Percentiles rank a stretch among this genome's conserved stretches.
Evolutionary conservation across 2,329 filamentous ascomycete genomes (phyloP).

Genomic region (Aspergillus sp.): DNA sequence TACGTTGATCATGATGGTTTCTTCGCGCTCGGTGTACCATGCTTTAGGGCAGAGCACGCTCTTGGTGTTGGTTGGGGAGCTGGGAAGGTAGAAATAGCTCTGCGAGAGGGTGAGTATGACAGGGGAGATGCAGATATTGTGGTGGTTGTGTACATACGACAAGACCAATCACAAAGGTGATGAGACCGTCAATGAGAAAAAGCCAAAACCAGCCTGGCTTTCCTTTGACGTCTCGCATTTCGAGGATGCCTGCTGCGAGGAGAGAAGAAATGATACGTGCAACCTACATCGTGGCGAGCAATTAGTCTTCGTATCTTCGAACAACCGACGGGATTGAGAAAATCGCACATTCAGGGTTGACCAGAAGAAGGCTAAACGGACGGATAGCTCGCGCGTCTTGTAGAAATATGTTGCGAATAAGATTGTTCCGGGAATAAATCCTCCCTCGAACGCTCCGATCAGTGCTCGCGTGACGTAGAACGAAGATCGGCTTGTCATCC

Average conservation of each 20-base stretch:
- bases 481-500: conserved; percentile 29
- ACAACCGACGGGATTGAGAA: neutral
- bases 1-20: conserved; percentile 31
- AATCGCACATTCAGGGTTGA: conserved; percentile 33
- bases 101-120: neutral
- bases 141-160: conserved; percentile 23
- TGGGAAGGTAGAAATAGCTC: conserved; percentile 29
- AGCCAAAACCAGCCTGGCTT: conserved; percentile 45
- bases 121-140: neutral
- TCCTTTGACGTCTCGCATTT: conserved; percentile 43
- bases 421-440: conserved; percentile 37
- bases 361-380: conserved; percentile 46
- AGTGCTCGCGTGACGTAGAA: conserved; percentile 42
- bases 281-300: conserved; percentile 3
- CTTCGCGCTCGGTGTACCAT: conserved; percentile 30
- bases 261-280: conserved; percentile 39
- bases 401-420: conserved; percentile 46
- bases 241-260: conserved; percentile 41
- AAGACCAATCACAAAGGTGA: conserved; percentile 46
- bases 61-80: conserved; percentile 28
- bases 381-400: conserved; percentile 41
- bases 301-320: neutral
- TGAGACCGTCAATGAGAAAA: conserved; percentile 44
- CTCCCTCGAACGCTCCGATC: conserved; percentile 42
- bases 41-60: conserved; percentile 19